These are phyloP conservation scores for Zanthoxylum bungeanum DNA, from an alignment of 345 rosid genomes.

Conservation along the genomic window DNA sequence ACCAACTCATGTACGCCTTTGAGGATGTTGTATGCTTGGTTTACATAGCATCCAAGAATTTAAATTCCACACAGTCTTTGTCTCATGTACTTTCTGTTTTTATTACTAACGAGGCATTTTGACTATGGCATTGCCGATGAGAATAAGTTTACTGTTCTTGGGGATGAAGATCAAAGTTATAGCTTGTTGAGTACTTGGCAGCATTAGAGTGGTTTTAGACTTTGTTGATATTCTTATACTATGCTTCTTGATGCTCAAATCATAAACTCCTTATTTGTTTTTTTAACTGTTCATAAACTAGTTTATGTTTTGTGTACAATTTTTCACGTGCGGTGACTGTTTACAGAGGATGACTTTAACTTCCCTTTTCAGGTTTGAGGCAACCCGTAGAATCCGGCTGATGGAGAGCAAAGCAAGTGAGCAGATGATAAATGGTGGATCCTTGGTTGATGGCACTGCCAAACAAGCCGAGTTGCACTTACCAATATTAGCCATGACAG, in stretches of 20 bases:
- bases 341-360: neutral
- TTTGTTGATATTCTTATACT: neutral
- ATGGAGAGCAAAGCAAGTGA: slow-evolving; percentile 73
- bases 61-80: neutral
- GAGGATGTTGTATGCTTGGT: neutral
- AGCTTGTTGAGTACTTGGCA: neutral
- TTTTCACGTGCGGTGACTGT: neutral
- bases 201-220: neutral
- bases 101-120: neutral
- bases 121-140: neutral
- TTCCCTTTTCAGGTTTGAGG: slow-evolving; percentile 68
- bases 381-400: slow-evolving; percentile 68
- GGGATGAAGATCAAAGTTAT: neutral
- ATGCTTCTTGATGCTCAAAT: neutral
- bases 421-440: slow-evolving; percentile 32
- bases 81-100: neutral
- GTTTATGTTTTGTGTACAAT: neutral
- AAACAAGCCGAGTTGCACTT: slow-evolving; percentile 49
- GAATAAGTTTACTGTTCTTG: neutral
- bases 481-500: slow-evolving; percentile 96
- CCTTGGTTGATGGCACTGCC: slow-evolving; percentile 17
- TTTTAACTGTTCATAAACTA: neutral
- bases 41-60: neutral
- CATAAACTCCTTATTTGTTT: neutral
- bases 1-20: neutral